Evolutionary conservation across 768 basidiomycete genomes (phyloP), one percentile per base, ranked within the genome.

Genomic region (Multifurca ochricompacta): DNA sequence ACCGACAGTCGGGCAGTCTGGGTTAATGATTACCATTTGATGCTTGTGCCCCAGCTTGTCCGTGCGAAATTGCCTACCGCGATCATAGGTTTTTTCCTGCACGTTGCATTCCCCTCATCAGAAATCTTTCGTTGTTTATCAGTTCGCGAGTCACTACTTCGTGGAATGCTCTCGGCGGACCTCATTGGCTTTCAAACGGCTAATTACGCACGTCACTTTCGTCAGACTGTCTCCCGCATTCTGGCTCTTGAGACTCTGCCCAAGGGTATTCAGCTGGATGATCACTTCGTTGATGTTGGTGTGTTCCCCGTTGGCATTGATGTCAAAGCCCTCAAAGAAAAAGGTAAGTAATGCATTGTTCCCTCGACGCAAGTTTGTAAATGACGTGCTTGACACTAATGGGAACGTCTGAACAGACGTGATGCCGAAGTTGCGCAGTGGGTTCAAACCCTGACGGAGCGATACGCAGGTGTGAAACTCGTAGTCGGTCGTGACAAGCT

Each of bases 11-110:
- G 36, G 36, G 7, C 56, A 78, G 77, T 89, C 62, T 88, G 85
- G 85, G 77, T 90, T 3, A 92, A 99, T 69, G 95, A 98, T 72
- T 99, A 97, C 69, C 95, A 99, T 65, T 83, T 98, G 44, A 86
- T 96, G 75, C 83, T 98, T 45, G 80, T 96, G 8, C 95, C 95
- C 1, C 76, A 79, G 39, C 82, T 97, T 70, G 78, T 98, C 27
- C 84, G 94, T 46, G 76, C 82, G 25, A 59, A 76, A 64, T 66
- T 91, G 68, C 67, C 83, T 66, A 74, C 75, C 18, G 80, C 82
- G 0, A 80, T 83, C 32, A 87, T 91, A 61, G 91, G 80, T 7
- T 96, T 97, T 79, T 98, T 98, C 77, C 80, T 96, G 70, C 95
- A 97, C 66, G 92, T 94, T 52, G 90, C 95, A 2, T 97, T 96